Evolutionary conservation across 2,329 filamentous ascomycete genomes (phyloP).

Genomic region (Exophiala oligosperma): DNA sequence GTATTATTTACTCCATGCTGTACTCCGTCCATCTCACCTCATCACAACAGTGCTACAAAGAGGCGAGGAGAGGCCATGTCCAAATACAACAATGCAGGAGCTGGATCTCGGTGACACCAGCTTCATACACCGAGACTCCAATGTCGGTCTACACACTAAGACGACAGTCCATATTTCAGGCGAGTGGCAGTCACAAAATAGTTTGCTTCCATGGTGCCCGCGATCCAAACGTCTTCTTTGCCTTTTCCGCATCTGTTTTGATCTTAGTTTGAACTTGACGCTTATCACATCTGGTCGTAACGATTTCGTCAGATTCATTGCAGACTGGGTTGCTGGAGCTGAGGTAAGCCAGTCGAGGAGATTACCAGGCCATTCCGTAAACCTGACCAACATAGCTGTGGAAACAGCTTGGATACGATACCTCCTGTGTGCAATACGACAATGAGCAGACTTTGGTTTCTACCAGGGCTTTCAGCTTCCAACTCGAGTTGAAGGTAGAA

Average conservation of each 20-base stretch:
- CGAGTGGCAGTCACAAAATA: slow-evolving; percentile 5
- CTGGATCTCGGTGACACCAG: slow-evolving; percentile 7
- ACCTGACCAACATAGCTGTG: slow-evolving; percentile 17
- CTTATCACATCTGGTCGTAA: neutral
- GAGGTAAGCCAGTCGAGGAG: slow-evolving; percentile 16
- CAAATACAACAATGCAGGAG: slow-evolving; percentile 5
- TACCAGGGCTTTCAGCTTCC: neutral
- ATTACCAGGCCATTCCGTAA: neutral
- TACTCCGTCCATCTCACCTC: no score
- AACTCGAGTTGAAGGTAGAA: slow-evolving; percentile 17
- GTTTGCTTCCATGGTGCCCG: slow-evolving; percentile 11
- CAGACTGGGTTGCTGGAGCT: slow-evolving; percentile 10
- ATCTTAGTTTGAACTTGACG: slow-evolving; percentile 11
- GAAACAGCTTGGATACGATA: slow-evolving; percentile 21
- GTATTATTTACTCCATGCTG: no score
- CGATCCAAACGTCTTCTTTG: slow-evolving; percentile 12
- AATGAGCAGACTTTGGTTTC: neutral
- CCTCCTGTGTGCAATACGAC: neutral
- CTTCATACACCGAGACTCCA: slow-evolving; percentile 10
- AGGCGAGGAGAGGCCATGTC: neutral
- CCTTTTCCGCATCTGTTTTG: slow-evolving; percentile 10
- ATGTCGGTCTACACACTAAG: slow-evolving; percentile 7
- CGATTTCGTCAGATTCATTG: slow-evolving; percentile 2
- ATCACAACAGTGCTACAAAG: no score
- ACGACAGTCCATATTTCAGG: slow-evolving; percentile 3